Percentiles rank a stretch among this genome's conserved stretches.
Evolutionary conservation across 1,139 yeast species (phyloP).

Genomic region (Spencermartinsiella ligniputridi): DNA sequence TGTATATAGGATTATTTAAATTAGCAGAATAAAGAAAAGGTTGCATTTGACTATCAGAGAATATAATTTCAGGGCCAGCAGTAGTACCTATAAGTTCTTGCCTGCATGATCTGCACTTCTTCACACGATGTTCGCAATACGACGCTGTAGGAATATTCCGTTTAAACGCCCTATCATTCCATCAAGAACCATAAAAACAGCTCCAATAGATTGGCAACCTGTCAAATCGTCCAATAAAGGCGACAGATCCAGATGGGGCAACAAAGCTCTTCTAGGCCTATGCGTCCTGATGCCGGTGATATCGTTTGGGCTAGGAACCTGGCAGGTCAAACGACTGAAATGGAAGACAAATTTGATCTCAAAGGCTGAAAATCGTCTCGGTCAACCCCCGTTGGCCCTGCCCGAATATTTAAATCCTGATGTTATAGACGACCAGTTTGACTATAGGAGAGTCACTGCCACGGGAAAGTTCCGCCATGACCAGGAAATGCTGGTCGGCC

Average conservation of each 20-base stretch:
- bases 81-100: too few species aligned
- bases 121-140: too few species aligned
- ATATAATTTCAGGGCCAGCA: too few species aligned
- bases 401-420: slow-evolving; percentile 44
- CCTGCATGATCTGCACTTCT: too few species aligned
- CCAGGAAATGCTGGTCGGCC: slow-evolving; percentile 90
- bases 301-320: slow-evolving; percentile 81
- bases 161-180: too few species aligned
- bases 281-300: slow-evolving; percentile 78
- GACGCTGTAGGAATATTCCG: too few species aligned
- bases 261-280: slow-evolving; percentile 35
- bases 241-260: slow-evolving; percentile 41
- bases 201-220: slow-evolving; percentile 83
- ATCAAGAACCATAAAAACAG: slow-evolving; percentile 47
- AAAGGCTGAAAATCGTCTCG: slow-evolving; percentile 72
- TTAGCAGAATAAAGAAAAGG: too few species aligned
- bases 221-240: slow-evolving; percentile 50
- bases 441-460: slow-evolving; percentile 69
- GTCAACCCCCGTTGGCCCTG: slow-evolving; percentile 64
- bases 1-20: too few species aligned
- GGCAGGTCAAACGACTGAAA: slow-evolving; percentile 82
- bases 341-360: slow-evolving; percentile 91
- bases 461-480: slow-evolving; percentile 78
- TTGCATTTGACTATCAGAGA: too few species aligned
- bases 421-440: slow-evolving; percentile 57